A percentile compares a stretch with the other conserved stretches of the same genome.
Evolutionary conservation across 495 filamentous ascomycete genomes (phyloP).

Genomic region (Trichoderma reesei): DNA sequence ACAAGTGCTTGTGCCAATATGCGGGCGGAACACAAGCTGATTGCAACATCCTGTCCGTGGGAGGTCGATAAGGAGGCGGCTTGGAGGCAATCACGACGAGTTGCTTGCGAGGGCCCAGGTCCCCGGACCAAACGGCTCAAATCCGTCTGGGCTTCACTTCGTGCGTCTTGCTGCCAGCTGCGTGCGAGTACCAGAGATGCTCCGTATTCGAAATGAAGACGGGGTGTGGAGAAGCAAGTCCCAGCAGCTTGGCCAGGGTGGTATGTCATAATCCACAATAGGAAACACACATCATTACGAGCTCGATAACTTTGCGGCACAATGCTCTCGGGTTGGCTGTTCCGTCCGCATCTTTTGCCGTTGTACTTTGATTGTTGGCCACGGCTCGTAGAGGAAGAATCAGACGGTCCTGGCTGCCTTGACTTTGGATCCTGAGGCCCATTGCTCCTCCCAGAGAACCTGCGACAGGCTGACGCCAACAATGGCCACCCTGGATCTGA

Average conservation of each 20-base stretch:
- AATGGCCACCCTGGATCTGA: background rate
- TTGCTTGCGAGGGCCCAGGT: too few relatives aligned
- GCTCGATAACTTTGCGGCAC: too few relatives aligned
- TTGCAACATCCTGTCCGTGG: background rate
- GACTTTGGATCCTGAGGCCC: background rate
- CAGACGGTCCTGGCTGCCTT: background rate
- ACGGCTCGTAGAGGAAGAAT: background rate
- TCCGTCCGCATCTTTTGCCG: background rate
- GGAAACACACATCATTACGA: constrained; percentile 5
- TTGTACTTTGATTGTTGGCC: background rate
- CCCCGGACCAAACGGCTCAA: too few relatives aligned
- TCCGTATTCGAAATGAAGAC: constrained; percentile 6
- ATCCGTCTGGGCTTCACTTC: too few relatives aligned
- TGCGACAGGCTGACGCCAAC: background rate
- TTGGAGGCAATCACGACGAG: background rate
- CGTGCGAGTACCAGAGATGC: background rate
- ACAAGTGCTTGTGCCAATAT: constrained; percentile 3
- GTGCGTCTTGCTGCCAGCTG: background rate
- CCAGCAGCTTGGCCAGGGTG: background rate
- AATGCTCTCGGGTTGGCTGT: background rate
- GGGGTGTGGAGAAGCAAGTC: background rate
- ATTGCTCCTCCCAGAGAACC: background rate
- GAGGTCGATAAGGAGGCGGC: background rate
- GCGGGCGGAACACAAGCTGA: constrained; percentile 2
- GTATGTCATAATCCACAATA: constrained; percentile 8